phyloP scores from a whole-genome alignment of 2,329 filamentous ascomycete species.

The Ophiostoma ulmi region DNA sequence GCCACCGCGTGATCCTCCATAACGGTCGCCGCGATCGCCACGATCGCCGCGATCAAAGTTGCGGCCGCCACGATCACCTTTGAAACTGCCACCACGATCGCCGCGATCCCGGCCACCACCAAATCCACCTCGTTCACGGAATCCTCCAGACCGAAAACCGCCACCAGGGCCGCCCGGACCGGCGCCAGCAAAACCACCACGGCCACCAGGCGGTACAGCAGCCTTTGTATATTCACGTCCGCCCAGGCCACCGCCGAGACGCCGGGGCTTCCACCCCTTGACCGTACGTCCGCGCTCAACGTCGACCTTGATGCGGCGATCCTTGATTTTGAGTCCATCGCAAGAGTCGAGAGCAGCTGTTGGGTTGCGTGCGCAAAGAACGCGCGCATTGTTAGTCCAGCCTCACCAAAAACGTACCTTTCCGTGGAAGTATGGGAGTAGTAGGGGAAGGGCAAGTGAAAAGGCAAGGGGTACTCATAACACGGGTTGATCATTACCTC shows the following conservation, averaged over 20 bases:
- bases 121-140: constrained; percentile 42
- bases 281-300: constrained; percentile 94
- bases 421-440: constrained; percentile 30
- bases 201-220: constrained; percentile 60
- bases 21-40: constrained; percentile 31
- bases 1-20: constrained; percentile 42
- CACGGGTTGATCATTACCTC: constrained; percentile 62
- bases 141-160: constrained; percentile 51
- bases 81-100: constrained; percentile 33
- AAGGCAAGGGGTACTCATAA: not conserved
- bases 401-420: constrained; percentile 51
- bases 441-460: constrained; percentile 33
- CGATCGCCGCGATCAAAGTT: constrained; percentile 11
- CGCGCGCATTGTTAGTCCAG: constrained; percentile 63
- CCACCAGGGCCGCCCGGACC: constrained; percentile 37
- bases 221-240: constrained; percentile 89
- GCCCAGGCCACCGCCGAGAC: constrained; percentile 86
- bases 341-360: constrained; percentile 81
- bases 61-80: constrained; percentile 43
- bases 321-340: constrained; percentile 89
- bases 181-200: constrained; percentile 41
- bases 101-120: constrained; percentile 38
- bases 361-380: constrained; percentile 38
- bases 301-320: constrained; percentile 86
- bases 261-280: constrained; percentile 84